These are phyloP conservation scores for Backusella mclennaniae DNA, from an alignment of 192 early-diverging fungal genomes.

Conservation along the genomic window DNA sequence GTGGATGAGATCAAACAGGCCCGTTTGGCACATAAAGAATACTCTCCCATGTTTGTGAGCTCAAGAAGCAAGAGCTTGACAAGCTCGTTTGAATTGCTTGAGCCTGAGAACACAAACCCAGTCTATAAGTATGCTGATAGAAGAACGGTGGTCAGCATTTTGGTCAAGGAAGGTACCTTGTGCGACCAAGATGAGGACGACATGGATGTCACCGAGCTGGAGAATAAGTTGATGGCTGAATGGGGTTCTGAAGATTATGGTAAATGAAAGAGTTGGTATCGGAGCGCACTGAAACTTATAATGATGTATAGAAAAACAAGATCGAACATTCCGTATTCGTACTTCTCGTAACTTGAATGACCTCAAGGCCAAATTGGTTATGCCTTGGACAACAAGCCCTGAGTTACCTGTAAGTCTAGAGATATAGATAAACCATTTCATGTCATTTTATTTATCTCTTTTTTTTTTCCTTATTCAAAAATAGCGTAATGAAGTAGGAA, in stretches of 20 bases:
- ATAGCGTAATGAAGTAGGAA: conserved; percentile 9
- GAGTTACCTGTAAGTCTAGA: conserved; percentile 21
- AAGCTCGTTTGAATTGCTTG: neutral
- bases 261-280: neutral
- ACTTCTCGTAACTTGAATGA: conserved; percentile 31
- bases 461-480: neutral
- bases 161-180: conserved; percentile 12
- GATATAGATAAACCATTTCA: neutral
- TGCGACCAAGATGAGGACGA: neutral
- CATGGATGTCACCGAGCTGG: conserved; percentile 26
- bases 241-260: conserved; percentile 17
- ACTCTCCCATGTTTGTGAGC: neutral
- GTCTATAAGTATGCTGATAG: neutral
- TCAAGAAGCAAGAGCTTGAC: neutral
- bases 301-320: conserved; percentile 11
- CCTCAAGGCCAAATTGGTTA: conserved; percentile 26
- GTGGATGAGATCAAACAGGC: neutral
- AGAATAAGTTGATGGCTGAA: conserved; percentile 30
- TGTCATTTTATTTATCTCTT: neutral
- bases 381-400: conserved; percentile 17
- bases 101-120: neutral
- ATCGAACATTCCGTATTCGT: conserved; percentile 29
- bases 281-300: neutral
- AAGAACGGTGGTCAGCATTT: conserved; percentile 5
- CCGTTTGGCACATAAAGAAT: neutral